A percentile compares a stretch with the other conserved stretches of the same genome.
Evolutionary conservation across 345 rosid genomes (phyloP).

Genomic region (Eucalyptus coolabah): DNA sequence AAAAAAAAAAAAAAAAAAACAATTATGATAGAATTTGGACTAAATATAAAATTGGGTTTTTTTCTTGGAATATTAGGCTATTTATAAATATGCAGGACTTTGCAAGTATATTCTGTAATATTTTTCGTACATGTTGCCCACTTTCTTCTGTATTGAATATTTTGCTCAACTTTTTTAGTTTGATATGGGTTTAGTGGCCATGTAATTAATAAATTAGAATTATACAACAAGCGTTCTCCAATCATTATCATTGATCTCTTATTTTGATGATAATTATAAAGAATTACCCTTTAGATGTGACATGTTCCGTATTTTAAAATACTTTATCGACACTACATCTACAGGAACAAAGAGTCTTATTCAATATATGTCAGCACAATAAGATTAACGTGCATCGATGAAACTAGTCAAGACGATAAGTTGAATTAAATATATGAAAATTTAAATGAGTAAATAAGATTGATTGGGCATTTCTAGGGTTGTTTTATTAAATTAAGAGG

Average conservation of each 20-base stretch:
- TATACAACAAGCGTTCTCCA: neutral
- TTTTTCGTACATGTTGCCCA: neutral
- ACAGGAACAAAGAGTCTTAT: neutral
- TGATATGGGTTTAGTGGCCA: neutral
- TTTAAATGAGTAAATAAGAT: neutral
- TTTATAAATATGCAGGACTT: neutral
- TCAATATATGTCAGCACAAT: neutral
- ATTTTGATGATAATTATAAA: neutral
- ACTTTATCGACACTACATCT: neutral
- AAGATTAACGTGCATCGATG: neutral
- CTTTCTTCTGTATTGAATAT: neutral
- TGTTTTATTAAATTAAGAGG: neutral
- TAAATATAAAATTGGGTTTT: too few relatives aligned
- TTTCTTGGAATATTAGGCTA: neutral
- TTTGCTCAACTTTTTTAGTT: neutral
- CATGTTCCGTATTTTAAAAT: neutral
- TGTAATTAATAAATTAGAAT: neutral
- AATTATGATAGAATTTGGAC: too few relatives aligned
- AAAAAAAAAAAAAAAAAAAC: too few relatives aligned
- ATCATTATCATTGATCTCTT: neutral
- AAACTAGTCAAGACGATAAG: accelerated
- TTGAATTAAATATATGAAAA: neutral
- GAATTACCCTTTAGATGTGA: neutral
- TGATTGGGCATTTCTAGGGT: neutral
- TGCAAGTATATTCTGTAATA: neutral